Percentiles rank a stretch among this genome's conserved stretches.
These are phyloP conservation scores for Starmerella sp. DNA, from an alignment of 805 yeast genomes.

Conservation along the genomic window DNA sequence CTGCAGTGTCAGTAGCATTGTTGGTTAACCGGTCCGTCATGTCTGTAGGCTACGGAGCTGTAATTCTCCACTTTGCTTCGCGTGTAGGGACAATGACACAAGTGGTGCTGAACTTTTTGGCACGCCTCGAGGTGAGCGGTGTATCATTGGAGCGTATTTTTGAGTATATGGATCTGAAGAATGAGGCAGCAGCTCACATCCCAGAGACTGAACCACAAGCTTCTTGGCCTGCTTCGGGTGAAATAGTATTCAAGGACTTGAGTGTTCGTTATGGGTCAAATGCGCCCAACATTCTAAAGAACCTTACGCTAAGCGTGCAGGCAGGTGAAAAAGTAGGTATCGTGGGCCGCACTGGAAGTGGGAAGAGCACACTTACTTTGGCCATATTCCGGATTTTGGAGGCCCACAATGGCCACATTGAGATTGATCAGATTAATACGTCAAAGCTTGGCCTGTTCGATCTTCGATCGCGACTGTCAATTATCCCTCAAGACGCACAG, in stretches of 20 bases:
- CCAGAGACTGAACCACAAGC: constrained; percentile 55
- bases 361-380: constrained; percentile 73
- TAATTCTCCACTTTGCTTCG: constrained; percentile 73
- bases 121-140: constrained; percentile 83
- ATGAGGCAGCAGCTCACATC: constrained; percentile 76
- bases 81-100: constrained; percentile 77
- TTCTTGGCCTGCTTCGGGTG: constrained; percentile 67
- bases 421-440: constrained; percentile 63
- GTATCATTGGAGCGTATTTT: constrained; percentile 76
- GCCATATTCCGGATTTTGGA: constrained; percentile 81
- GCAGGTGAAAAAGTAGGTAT: constrained; percentile 82
- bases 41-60: constrained; percentile 79
- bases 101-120: constrained; percentile 87
- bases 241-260: constrained; percentile 54
- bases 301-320: constrained; percentile 49
- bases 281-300: constrained; percentile 63
- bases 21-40: constrained; percentile 49
- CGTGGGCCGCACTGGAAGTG: constrained; percentile 96
- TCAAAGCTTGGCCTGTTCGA: constrained; percentile 62
- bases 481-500: constrained; percentile 91
- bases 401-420: constrained; percentile 54
- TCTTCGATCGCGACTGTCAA: constrained; percentile 63
- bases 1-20: constrained; percentile 63
- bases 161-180: constrained; percentile 62
- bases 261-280: constrained; percentile 71